Conservation (phyloP, 176 grass and related monocot genomes). For the Aegilops longissima region DNA sequence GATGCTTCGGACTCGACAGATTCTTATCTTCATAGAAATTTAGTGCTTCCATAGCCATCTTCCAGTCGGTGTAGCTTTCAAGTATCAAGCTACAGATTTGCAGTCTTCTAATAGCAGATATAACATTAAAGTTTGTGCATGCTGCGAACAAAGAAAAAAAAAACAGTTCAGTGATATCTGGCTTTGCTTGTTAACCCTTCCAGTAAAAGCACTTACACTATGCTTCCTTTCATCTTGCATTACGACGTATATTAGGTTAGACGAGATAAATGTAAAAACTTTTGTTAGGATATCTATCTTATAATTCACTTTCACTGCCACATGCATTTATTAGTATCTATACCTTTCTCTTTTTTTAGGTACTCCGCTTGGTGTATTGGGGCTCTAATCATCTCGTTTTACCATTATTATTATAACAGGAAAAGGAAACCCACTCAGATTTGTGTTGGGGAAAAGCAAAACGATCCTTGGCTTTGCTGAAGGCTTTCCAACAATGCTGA, state of each 20-base stretch:
- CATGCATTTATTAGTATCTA: not conserved
- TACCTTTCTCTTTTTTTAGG: slow-evolving; percentile 20
- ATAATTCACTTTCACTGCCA: not conserved
- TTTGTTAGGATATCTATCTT: slow-evolving; percentile 13
- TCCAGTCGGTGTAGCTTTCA: not conserved
- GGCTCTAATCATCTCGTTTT: slow-evolving; percentile 25
- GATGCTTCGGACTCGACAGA: not conserved
- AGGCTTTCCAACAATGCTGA: slow-evolving; percentile 86
- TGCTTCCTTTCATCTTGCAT: not conserved
- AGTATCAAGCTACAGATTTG: not conserved
- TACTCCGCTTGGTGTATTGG: not conserved
- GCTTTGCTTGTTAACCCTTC: not conserved
- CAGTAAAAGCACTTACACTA: not conserved
- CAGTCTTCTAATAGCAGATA: not conserved
- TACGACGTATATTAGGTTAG: not conserved
- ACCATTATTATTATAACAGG: slow-evolving; percentile 52
- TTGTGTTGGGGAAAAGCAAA: slow-evolving; percentile 92
- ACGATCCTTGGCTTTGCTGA: slow-evolving; percentile 96
- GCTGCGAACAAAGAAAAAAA: not conserved
- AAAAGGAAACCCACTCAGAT: slow-evolving; percentile 78
- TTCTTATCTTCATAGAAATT: not conserved
- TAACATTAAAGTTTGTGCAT: not conserved
- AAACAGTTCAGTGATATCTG: not conserved
- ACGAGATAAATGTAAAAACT: not conserved
- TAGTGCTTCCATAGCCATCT: not conserved